These are phyloP conservation scores for Escallonia herrerae DNA, from an alignment of 129 eudicot species.

Conservation along the genomic window DNA sequence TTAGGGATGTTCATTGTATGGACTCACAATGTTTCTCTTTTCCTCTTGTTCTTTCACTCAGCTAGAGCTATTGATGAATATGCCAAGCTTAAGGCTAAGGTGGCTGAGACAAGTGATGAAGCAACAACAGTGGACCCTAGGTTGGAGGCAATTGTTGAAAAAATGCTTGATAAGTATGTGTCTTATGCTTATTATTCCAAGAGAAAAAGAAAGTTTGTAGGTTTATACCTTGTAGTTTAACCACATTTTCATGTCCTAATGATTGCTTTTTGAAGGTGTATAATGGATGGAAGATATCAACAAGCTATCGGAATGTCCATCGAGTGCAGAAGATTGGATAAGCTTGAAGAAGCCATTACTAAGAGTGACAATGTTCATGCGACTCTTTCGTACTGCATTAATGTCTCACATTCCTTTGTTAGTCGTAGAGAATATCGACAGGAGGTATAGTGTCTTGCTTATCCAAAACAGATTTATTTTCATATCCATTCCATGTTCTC, in stretches of 20 bases:
- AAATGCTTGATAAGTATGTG: slow-evolving; percentile 94
- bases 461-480: not conserved
- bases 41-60: slow-evolving; percentile 23
- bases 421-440: slow-evolving; percentile 72
- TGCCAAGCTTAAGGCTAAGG: slow-evolving; percentile 69
- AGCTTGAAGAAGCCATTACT: slow-evolving; percentile 83
- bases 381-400: slow-evolving; percentile 69
- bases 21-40: not conserved
- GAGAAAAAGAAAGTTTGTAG: too few species aligned
- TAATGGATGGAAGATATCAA: slow-evolving; percentile 73
- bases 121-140: slow-evolving; percentile 70
- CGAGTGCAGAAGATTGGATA: slow-evolving; percentile 87
- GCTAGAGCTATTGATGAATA: slow-evolving; percentile 97
- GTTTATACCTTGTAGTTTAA: not conserved
- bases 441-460: slow-evolving; percentile 45
- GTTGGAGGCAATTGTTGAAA: slow-evolving; percentile 89
- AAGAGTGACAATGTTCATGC: slow-evolving; percentile 79
- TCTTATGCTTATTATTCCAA: not conserved
- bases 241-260: not conserved
- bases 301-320: slow-evolving; percentile 96
- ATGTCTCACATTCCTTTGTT: slow-evolving; percentile 76
- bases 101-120: slow-evolving; percentile 65
- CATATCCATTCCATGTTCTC: too few species aligned
- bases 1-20: not conserved
- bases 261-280: slow-evolving; percentile 48